Evolutionary conservation across 2,329 filamentous ascomycete genomes (phyloP).

Genomic region (Aspergillus intermedius): DNA sequence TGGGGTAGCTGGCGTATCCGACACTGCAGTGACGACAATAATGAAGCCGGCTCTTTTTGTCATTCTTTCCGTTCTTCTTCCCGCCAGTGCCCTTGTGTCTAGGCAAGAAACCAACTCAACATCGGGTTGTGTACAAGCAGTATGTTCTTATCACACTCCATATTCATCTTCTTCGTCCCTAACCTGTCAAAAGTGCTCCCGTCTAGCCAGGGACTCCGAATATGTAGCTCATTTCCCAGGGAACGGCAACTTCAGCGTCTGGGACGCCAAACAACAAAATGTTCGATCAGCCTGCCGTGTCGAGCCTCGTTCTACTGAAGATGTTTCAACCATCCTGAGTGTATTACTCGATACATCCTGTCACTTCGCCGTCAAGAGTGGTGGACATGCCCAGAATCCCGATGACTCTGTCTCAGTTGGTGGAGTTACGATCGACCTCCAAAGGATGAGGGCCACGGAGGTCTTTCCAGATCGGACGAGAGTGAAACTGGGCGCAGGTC

Average conservation of each 20-base stretch:
- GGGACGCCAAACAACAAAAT: slow-evolving; percentile 7
- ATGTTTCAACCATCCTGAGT: not conserved
- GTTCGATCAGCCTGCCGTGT: slow-evolving; percentile 2
- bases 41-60: too few species aligned
- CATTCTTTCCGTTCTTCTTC: too few species aligned
- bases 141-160: not conserved
- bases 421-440: slow-evolving; percentile 17
- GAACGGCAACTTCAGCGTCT: slow-evolving; percentile 3
- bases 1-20: too few species aligned
- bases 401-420: slow-evolving; percentile 45
- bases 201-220: not conserved
- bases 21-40: too few species aligned
- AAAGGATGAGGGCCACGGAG: slow-evolving; percentile 1
- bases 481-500: not conserved
- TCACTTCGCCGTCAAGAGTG: slow-evolving; percentile 48
- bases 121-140: not conserved
- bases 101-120: too few species aligned
- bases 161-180: not conserved
- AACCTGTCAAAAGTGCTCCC: not conserved
- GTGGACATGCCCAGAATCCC: slow-evolving; percentile 49
- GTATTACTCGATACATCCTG: not conserved
- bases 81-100: too few species aligned
- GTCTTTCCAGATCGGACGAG: not conserved
- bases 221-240: not conserved
- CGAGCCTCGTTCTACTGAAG: not conserved